Evolutionary conservation across 768 basidiomycete genomes (phyloP).

Genomic region (Tephrocybe sp.): DNA sequence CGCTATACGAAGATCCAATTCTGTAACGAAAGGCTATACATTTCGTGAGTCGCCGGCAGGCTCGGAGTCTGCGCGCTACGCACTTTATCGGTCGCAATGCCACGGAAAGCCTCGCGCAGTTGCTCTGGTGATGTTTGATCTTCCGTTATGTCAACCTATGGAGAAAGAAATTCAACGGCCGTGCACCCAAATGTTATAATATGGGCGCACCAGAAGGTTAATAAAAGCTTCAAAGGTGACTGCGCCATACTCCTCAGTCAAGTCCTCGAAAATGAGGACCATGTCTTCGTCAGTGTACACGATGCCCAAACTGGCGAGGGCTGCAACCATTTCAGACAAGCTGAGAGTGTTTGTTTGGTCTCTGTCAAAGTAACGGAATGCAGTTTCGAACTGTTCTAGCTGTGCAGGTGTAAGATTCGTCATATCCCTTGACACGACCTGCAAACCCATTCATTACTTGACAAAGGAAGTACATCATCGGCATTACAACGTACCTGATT

Average conservation of each 20-base stretch:
- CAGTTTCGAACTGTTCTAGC: constrained; percentile 94
- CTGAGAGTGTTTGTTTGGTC: constrained; percentile 89
- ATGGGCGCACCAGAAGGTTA: constrained; percentile 72
- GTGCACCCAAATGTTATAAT: not conserved
- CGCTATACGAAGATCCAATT: constrained; percentile 86
- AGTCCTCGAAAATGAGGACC: constrained; percentile 77
- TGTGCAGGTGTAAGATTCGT: constrained; percentile 95
- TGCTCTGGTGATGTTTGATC: constrained; percentile 94
- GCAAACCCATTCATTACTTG: constrained; percentile 8
- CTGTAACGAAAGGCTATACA: constrained; percentile 84
- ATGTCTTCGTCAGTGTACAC: constrained; percentile 93
- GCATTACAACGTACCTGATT: constrained; percentile 77
- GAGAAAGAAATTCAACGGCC: not conserved
- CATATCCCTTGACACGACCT: constrained; percentile 94
- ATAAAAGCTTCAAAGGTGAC: constrained; percentile 94
- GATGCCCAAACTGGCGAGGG: constrained; percentile 91
- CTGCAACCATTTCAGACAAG: constrained; percentile 87
- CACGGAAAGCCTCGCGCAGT: constrained; percentile 89
- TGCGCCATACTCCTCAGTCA: constrained; percentile 79
- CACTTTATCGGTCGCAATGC: constrained; percentile 89
- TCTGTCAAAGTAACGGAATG: constrained; percentile 96
- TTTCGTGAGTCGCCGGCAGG: constrained; percentile 11
- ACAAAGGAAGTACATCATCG: not conserved
- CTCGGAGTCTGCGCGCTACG: constrained; percentile 10
- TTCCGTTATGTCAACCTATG: constrained; percentile 91